Evolutionary conservation across 192 early-diverging fungal genomes (phyloP).

Genomic region (Pilaira anomala): DNA sequence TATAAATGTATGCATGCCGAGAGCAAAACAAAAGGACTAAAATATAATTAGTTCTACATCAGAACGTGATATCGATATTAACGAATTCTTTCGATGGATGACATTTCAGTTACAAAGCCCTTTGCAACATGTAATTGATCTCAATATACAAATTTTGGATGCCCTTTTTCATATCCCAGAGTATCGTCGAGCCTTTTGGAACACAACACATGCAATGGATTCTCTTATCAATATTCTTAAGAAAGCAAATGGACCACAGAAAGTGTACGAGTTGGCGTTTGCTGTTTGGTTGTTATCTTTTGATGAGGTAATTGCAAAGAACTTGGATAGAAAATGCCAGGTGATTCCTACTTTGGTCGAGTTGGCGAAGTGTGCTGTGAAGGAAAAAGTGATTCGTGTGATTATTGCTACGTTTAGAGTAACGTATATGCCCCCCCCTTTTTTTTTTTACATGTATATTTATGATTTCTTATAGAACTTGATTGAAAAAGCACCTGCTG

Average conservation of each 20-base stretch:
- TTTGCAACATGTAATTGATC: constrained; percentile 63
- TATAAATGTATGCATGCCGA: not conserved
- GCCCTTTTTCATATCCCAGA: constrained; percentile 59
- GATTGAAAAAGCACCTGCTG: constrained; percentile 66
- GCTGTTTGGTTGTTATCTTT: constrained; percentile 90
- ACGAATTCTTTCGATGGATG: constrained; percentile 69
- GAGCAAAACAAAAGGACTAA: not conserved
- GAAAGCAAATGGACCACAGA: constrained; percentile 68
- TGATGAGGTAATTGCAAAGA: constrained; percentile 58
- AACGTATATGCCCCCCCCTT: constrained; percentile 21
- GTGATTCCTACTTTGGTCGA: constrained; percentile 81
- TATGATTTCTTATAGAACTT: constrained; percentile 59
- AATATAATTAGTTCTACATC: constrained; percentile 26
- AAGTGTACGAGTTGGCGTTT: constrained; percentile 92
- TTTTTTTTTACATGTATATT: not conserved
- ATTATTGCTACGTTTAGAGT: constrained; percentile 81
- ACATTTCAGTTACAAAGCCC: constrained; percentile 56
- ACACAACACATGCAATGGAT: constrained; percentile 52
- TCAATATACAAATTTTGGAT: constrained; percentile 79
- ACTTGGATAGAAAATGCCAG: constrained; percentile 76
- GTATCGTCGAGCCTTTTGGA: constrained; percentile 60
- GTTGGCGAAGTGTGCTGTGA: constrained; percentile 88
- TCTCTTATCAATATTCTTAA: constrained; percentile 40
- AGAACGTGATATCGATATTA: constrained; percentile 43
- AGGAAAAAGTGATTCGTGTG: constrained; percentile 94